phyloP scores from a whole-genome alignment of 139 green algal species.

The Parachlorella kessleri region DNA sequence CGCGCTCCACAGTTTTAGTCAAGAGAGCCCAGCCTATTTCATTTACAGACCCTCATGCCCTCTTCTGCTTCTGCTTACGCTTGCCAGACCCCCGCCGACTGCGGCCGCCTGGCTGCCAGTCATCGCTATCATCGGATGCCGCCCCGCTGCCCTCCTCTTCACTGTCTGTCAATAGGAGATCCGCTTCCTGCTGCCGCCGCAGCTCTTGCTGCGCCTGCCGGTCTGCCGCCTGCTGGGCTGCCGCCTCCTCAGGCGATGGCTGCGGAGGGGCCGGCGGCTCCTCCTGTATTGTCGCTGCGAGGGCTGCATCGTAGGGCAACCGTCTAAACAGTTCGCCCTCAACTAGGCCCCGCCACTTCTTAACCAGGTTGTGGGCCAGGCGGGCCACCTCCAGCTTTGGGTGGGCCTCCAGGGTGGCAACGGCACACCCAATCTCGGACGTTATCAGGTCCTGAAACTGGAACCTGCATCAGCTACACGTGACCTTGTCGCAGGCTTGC shows the following conservation, averaged over 20 bases:
- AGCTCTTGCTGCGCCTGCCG: not conserved
- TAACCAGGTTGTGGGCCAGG: not conserved
- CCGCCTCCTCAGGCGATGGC: not conserved
- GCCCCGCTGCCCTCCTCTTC: not conserved
- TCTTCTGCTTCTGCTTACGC: not conserved
- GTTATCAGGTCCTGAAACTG: not conserved
- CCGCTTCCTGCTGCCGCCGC: not conserved
- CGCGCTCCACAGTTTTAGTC: too few species aligned
- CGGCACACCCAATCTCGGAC: not conserved
- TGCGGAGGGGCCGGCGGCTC: not conserved
- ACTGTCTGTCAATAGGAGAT: not conserved
- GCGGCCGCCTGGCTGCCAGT: not conserved
- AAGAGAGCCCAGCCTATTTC: too few species aligned
- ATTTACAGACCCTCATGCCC: too few species aligned
- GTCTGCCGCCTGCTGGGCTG: not conserved
- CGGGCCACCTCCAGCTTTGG: not conserved
- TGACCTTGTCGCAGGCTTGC: too few species aligned
- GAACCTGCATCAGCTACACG: not conserved
- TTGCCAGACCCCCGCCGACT: not conserved
- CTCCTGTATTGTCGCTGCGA: not conserved
- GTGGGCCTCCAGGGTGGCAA: not conserved
- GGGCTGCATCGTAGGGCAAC: not conserved
- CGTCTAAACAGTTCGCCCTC: not conserved
- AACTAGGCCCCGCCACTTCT: not conserved
- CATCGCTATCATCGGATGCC: not conserved